Evolutionary conservation across 2,329 filamentous ascomycete species (phyloP), one percentile per base, ranked within the genome.

Genomic region (Torrubiella hemipterigena): DNA sequence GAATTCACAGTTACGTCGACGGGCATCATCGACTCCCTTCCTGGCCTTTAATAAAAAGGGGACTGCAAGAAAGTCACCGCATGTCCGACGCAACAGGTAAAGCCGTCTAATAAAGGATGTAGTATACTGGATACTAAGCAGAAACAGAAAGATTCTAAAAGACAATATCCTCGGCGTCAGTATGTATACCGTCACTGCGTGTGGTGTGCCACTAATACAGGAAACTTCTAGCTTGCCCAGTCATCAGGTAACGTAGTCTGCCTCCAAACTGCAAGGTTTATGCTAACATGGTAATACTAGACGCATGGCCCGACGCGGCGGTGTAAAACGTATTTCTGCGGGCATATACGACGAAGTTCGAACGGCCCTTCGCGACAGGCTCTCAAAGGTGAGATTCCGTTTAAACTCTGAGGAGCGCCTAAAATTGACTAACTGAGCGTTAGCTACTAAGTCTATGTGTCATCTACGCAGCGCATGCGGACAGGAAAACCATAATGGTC

Each of bases 221-320:
- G 6, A 12, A 12, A n/a, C 6, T 12, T 5, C 6, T 13, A 39
- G 37, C 37, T 5, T 27, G 29, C 3, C 37, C 37, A 2, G 34
- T 22, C 2, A 37, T 39, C 19, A 28, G 37, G 37, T 39, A 37
- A 7, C 30, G 24, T 18, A 8, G 10, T 6, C 14, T n/a, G n/a
- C n/a, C n/a, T n/a, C n/a, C n/a, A n/a, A 16, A 7, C 5, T 19
- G 5, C 16, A 29, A n/a, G 17, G 2, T 7, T 7, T 26, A n/a
- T 26, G 26, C 29, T 30, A 16, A 30, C 16, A 20, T 4, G 17
- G n/a, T 19, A 7, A 21, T 30, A 7, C 4, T 35, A 77, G 80
- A 41, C 76, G 81, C 24, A 55, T 89, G 0, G 82, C 82, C 2
- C 71, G 82, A 6, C 73, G 82, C 6, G 82, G 81, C 2, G 82